Evolutionary conservation across 148 eudicot genomes (phyloP).

Genomic region (Cornus kousa): DNA sequence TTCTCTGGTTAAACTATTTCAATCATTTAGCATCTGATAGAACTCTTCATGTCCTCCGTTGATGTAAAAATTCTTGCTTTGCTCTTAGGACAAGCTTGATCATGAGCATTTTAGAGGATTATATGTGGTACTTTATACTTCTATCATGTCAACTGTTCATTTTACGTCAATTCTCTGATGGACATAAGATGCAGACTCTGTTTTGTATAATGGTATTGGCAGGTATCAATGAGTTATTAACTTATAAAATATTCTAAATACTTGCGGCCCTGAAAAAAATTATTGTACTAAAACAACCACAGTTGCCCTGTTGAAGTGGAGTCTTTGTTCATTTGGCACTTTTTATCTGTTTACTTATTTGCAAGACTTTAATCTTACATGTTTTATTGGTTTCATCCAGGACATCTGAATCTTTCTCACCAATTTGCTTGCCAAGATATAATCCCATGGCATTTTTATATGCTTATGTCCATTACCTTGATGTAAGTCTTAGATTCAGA

Average conservation of each 20-base stretch:
- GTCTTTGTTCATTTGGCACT: neutral
- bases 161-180: neutral
- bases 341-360: neutral
- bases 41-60: neutral
- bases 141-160: neutral
- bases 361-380: slow-evolving; percentile 3
- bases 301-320: neutral
- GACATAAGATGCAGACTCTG: neutral
- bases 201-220: neutral
- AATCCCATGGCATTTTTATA: slow-evolving; percentile 95
- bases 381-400: slow-evolving; percentile 52
- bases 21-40: too few relatives aligned
- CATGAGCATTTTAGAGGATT: neutral
- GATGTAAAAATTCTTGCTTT: neutral
- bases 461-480: slow-evolving; percentile 90
- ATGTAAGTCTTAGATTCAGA: slow-evolving; percentile 55
- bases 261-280: neutral
- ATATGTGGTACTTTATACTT: neutral
- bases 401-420: slow-evolving; percentile 97
- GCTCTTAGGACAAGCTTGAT: neutral
- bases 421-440: slow-evolving; percentile 97
- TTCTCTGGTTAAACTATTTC: too few relatives aligned
- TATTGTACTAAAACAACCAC: neutral
- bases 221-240: neutral
- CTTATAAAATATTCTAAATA: neutral